Evolutionary conservation across 2,329 filamentous ascomycete genomes (phyloP).

Genomic region (Pseudocercospora crystallina): DNA sequence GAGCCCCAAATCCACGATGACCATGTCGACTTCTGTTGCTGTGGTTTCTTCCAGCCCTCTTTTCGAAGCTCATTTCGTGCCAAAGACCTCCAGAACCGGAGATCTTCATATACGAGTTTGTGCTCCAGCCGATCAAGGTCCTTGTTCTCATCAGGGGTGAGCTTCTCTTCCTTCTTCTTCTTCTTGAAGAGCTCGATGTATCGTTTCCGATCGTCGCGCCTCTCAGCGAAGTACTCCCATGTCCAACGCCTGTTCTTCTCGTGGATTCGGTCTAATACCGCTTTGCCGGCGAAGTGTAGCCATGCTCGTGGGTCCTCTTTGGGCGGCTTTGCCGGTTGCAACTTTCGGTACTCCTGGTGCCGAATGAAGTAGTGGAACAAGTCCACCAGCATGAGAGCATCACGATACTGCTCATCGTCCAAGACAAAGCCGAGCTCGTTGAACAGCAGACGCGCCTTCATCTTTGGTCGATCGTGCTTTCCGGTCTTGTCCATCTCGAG

Average conservation of each 20-base stretch:
- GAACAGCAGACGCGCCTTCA: slow-evolving; percentile 88
- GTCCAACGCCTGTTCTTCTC: slow-evolving; percentile 91
- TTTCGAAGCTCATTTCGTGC: slow-evolving; percentile 93
- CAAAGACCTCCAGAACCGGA: slow-evolving; percentile 94
- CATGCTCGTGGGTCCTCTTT: slow-evolving; percentile 92
- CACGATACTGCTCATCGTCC: slow-evolving; percentile 95
- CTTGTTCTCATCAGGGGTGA: slow-evolving; percentile 68
- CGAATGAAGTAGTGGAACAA: slow-evolving; percentile 98
- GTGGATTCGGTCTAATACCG: slow-evolving; percentile 89
- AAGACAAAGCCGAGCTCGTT: slow-evolving; percentile 98
- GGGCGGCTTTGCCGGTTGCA: slow-evolving; percentile 79
- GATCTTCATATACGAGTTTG: slow-evolving; percentile 89
- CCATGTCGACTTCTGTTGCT: slow-evolving; percentile 78
- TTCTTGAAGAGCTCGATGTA: slow-evolving; percentile 98
- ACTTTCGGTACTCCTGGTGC: slow-evolving; percentile 93
- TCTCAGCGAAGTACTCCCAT: slow-evolving; percentile 92
- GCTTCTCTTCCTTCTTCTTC: slow-evolving; percentile 67
- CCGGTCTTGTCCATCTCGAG: slow-evolving; percentile 94
- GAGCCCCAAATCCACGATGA: slow-evolving; percentile 87
- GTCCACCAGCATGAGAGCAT: slow-evolving; percentile 96
- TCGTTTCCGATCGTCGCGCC: slow-evolving; percentile 79
- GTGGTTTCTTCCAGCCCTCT: slow-evolving; percentile 78
- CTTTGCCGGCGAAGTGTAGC: slow-evolving; percentile 86
- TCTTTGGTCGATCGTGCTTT: slow-evolving; percentile 72
- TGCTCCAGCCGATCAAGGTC: slow-evolving; percentile 76